Evolutionary conservation across 208 protist genomes (phyloP), one percentile per base, ranked within the genome.

Genomic region (Phytomonas francai): DNA sequence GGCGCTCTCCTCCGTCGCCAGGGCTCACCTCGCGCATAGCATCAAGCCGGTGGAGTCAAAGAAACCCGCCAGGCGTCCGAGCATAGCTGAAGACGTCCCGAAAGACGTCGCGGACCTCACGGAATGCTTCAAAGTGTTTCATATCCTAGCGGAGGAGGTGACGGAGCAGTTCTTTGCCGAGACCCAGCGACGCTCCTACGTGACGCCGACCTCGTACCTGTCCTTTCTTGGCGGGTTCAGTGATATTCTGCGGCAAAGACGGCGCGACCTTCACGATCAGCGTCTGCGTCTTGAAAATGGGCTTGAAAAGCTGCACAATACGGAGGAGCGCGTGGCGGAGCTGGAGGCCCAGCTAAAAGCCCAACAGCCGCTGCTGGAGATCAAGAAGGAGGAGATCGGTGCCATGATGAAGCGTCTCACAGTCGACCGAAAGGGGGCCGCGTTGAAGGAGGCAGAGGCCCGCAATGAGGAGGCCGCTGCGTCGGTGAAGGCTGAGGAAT

Each of bases 161-260:
- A 98, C 95, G 11, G 79, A 88, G 58, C 70, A 80, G 36, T 99
- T 98, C 75, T 95, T 97, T 36, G 79, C 81, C 0, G 87, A 97
- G 72, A 92, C 94, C 34, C 81, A 84, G 9, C 91, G 98, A 9
- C 79, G 97, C 66, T 99, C 98, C 56, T 98, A 99, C 81, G 97
- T 99, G 54, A 99, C 98, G 56, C 98, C 98, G 36, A 99, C 97
- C 22, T 97, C 93, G 31, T 99, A 98, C 83, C 84, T 99, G 14
- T 92, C 97, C 30, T 75, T 99, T 63, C 82, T 99, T 6, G 78
- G 80, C 39, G 96, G 85, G 27, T 98, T 98, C 74, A 80, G 75
- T 33, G 61, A 70, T 29, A 85, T 99, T 74, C 80, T 98, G 30
- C 82, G 75, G 25, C 70, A 75, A 51, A 97, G 97, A 80, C 72